Base-by-base conservation (phyloP, 2,329 filamentous ascomycete genomes). In the Monosporascus ibericus region DNA sequence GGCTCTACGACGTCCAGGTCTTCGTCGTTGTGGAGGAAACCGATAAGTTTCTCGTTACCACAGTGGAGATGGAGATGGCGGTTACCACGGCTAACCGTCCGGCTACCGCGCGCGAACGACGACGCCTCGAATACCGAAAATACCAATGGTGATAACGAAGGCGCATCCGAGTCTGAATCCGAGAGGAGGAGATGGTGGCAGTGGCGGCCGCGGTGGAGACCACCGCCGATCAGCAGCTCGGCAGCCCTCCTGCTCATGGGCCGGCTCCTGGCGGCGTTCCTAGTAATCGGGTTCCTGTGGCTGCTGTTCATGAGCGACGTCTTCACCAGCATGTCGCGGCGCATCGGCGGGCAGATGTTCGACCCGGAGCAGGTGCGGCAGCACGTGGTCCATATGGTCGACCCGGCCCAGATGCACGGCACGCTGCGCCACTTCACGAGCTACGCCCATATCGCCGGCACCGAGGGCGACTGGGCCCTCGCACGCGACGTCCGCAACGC, bases 401-500 rank as follows among this genome's bases (percentile, higher is more conserved):
- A 95, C 63, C 76, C 82, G 51, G 77, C 78, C 54, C 77, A 79
- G 48, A 87, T 94, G 67, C 80, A 84, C 57, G 85, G 88, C 40
- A 88, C 88, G 53, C 72, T 96, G 54, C 75, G 81, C 63, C 87
- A 92, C 64, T 84, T 92, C 57, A 92, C 90, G 5, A 81, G 81
- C 52, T 96, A 89, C 66, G 88, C 94, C 56, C 94, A 97, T 69
- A 79, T 97, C 56, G 94, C 90, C 2, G 94, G 94, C n/a, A 95
- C 91, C 3, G 87, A 96, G 72, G 94, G 94, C 47, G 92, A 95
- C 72, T 91, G 87, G 63, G 88, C 87, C 46, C 78, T 95, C 51
- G 92, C 90, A 7, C 81, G 90, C 73, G 95, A 92, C 75, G 83
- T 96, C 51, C 81, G 92, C 69, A 84, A 84, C 63, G 81, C 87